Percentiles rank a stretch among this genome's conserved stretches.
Evolutionary conservation across 1,139 yeast genomes (phyloP).

Genomic region (Kurtzmaniella quercitrusa): DNA sequence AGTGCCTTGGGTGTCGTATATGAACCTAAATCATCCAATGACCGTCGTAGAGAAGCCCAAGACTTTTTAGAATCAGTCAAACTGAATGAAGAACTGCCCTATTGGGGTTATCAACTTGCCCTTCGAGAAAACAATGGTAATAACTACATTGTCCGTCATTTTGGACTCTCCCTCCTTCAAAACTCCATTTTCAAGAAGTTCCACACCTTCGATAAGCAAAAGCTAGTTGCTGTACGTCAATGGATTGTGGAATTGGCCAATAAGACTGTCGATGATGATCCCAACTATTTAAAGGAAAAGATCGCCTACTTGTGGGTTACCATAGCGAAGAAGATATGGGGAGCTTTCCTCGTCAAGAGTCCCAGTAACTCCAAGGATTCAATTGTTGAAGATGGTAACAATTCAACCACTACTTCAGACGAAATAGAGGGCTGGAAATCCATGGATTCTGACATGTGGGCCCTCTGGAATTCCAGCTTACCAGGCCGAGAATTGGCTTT

Average conservation of each 20-base stretch:
- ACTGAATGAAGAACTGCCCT: conserved; percentile 76
- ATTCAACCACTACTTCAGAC: conserved; percentile 18
- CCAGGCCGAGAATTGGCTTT: conserved; percentile 72
- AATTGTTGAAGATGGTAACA: conserved; percentile 3
- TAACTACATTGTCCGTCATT: conserved; percentile 77
- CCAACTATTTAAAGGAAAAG: conserved; percentile 87
- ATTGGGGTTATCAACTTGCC: conserved; percentile 89
- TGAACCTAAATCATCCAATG: conserved; percentile 63
- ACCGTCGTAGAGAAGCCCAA: conserved; percentile 65
- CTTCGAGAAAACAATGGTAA: conserved; percentile 54
- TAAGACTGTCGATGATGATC: conserved; percentile 60
- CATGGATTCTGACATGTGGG: conserved; percentile 76
- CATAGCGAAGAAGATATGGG: conserved; percentile 92
- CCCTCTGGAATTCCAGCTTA: conserved; percentile 65
- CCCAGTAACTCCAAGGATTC: neutral
- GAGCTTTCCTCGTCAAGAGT: conserved; percentile 42
- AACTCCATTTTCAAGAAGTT: conserved; percentile 60
- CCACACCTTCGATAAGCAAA: conserved; percentile 56
- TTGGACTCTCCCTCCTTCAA: conserved; percentile 78
- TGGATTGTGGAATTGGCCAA: conserved; percentile 82
- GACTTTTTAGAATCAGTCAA: conserved; percentile 72
- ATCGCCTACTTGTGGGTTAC: conserved; percentile 89
- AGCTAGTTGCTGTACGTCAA: conserved; percentile 63
- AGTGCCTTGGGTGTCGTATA: conserved; percentile 78
- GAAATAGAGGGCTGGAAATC: conserved; percentile 75